Conservation (phyloP, 192 early-diverging fungal species). For the Chytriomyces confervae region DNA sequence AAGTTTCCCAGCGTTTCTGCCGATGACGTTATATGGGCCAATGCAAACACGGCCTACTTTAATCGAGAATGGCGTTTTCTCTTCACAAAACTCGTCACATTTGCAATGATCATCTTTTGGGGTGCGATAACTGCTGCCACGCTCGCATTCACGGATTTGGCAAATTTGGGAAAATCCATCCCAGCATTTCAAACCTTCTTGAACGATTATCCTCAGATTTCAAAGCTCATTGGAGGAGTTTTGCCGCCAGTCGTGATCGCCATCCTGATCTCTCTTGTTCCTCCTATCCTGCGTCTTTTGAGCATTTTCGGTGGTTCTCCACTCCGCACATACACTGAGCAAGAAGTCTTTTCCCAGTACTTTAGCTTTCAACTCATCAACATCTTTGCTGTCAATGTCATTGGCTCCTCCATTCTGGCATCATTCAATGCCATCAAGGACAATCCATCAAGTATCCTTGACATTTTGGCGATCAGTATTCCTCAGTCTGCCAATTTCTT, state of each 20-base stretch:
- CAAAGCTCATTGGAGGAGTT: conserved; percentile 73
- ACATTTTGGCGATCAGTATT: conserved; percentile 62
- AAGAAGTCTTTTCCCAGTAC: conserved; percentile 71
- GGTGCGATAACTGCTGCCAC: conserved; percentile 69
- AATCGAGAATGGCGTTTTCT: conserved; percentile 61
- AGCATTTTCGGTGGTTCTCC: conserved; percentile 66
- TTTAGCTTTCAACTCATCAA: conserved; percentile 72
- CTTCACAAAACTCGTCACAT: conserved; percentile 53
- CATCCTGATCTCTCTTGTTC: conserved; percentile 71
- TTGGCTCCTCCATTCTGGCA: conserved; percentile 68
- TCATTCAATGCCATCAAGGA: conserved; percentile 59
- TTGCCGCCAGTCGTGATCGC: conserved; percentile 75
- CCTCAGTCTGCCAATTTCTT: conserved; percentile 83
- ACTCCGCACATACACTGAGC: conserved; percentile 62
- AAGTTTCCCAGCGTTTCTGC: conserved; percentile 70
- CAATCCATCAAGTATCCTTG: conserved; percentile 55
- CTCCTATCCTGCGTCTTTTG: conserved; percentile 67
- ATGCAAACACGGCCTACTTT: conserved; percentile 63
- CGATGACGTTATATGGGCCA: conserved; percentile 84
- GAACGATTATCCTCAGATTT: conserved; percentile 46
- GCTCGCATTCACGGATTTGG: conserved; percentile 56
- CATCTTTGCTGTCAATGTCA: conserved; percentile 78
- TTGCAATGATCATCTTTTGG: conserved; percentile 76
- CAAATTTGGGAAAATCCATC: conserved; percentile 55
- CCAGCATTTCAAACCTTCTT: conserved; percentile 57